Evolutionary conservation across 2,329 filamentous ascomycete species (phyloP).

Genomic region (Calonectria honghensis): DNA sequence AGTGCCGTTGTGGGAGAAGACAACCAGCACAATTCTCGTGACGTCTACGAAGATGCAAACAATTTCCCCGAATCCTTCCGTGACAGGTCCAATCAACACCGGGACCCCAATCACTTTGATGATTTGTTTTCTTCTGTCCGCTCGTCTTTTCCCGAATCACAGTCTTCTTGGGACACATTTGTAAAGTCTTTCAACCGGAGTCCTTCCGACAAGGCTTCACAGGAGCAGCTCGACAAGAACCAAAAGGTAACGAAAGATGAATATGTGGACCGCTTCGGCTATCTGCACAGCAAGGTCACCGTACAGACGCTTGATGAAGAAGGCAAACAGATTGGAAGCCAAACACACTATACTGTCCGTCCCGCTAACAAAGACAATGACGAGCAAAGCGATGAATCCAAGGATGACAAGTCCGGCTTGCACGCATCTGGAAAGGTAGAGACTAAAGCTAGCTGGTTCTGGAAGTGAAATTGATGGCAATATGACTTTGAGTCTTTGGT

Average conservation of each 20-base stretch:
- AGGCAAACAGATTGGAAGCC: slow-evolving; percentile 63
- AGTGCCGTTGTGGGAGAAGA: slow-evolving; percentile 43
- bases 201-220: slow-evolving; percentile 38
- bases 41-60: slow-evolving; percentile 41
- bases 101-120: slow-evolving; percentile 60
- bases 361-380: slow-evolving; percentile 52
- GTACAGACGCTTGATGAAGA: slow-evolving; percentile 63
- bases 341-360: slow-evolving; percentile 60
- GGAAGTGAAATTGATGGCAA: slow-evolving; percentile 57
- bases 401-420: slow-evolving; percentile 44
- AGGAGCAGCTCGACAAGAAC: slow-evolving; percentile 49
- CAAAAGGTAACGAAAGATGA: slow-evolving; percentile 63
- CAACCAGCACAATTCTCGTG: slow-evolving; percentile 33
- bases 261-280: slow-evolving; percentile 65
- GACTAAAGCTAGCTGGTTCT: slow-evolving; percentile 63
- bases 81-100: slow-evolving; percentile 32
- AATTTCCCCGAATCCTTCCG: slow-evolving; percentile 34
- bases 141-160: slow-evolving; percentile 61
- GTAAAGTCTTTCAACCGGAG: slow-evolving; percentile 59
- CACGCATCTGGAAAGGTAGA: slow-evolving; percentile 45
- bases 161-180: slow-evolving; percentile 65
- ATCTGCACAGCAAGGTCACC: slow-evolving; percentile 64
- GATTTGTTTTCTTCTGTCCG: slow-evolving; percentile 64
- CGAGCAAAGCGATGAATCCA: slow-evolving; percentile 28
- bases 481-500: slow-evolving; percentile 32